These are phyloP conservation scores for Furcasterigmium furcatum DNA, from an alignment of 2,329 filamentous ascomycete species.

Conservation along the genomic window DNA sequence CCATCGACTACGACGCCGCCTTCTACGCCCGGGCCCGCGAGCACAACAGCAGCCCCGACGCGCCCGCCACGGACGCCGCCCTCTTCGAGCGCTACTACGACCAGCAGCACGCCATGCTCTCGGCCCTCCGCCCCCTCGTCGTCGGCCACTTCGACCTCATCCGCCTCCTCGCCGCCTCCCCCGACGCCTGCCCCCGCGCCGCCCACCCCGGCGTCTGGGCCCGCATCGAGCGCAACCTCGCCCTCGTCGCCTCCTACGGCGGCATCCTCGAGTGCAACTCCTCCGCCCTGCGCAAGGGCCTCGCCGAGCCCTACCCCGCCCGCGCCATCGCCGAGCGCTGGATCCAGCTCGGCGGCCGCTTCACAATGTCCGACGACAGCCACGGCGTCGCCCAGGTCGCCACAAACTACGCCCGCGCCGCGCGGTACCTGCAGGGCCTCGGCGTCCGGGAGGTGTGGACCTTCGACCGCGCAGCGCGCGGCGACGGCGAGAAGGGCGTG, in stretches of 20 bases:
- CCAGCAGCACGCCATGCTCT: slow-evolving; percentile 78
- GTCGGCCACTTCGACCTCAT: slow-evolving; percentile 96
- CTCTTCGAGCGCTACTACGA: slow-evolving; percentile 87
- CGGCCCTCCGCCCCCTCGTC: slow-evolving; percentile 66
- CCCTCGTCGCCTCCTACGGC: slow-evolving; percentile 66
- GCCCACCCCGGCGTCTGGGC: slow-evolving; percentile 66
- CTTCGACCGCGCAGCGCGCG: slow-evolving; percentile 33
- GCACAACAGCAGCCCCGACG: slow-evolving; percentile 19
- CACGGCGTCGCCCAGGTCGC: slow-evolving; percentile 85
- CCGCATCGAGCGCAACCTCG: slow-evolving; percentile 70
- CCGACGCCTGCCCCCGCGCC: slow-evolving; percentile 53
- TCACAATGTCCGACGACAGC: slow-evolving; percentile 93
- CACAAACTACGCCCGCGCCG: slow-evolving; percentile 72
- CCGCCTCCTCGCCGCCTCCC: slow-evolving; percentile 70
- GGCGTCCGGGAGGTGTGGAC: slow-evolving; percentile 64
- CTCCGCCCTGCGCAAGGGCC: slow-evolving; percentile 81
- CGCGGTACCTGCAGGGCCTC: slow-evolving; percentile 67
- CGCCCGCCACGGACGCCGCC: slow-evolving; percentile 57
- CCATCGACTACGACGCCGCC: slow-evolving; percentile 79
- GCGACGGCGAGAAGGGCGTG: slow-evolving; percentile 23
- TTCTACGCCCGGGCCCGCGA: slow-evolving; percentile 65
- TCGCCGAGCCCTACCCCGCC: slow-evolving; percentile 86
- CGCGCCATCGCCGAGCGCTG: slow-evolving; percentile 76
- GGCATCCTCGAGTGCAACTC: slow-evolving; percentile 90
- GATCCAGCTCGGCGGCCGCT: slow-evolving; percentile 68